Conservation (phyloP, 2,329 filamentous ascomycete genomes). For the Diaporthe ampelina region DNA sequence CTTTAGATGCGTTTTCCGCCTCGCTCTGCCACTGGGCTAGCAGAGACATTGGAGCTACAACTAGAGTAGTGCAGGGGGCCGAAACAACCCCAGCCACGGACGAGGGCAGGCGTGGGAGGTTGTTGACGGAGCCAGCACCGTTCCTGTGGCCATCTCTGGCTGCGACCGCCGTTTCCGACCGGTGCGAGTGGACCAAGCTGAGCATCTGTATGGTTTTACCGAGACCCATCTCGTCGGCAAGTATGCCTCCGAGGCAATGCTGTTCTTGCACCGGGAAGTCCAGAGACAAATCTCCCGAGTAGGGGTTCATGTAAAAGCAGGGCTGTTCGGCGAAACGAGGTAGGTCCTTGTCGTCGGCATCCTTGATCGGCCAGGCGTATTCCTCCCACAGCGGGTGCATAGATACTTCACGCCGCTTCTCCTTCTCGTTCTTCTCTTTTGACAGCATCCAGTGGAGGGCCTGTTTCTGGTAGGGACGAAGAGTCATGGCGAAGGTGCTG, state of each 20-base stretch:
- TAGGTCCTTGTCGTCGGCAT: constrained; percentile 85
- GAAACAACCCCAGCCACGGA: constrained; percentile 69
- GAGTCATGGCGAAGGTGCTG: constrained; percentile 82
- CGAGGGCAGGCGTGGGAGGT: constrained; percentile 73
- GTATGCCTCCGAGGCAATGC: constrained; percentile 90
- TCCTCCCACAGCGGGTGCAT: constrained; percentile 99
- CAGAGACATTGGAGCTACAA: constrained; percentile 96
- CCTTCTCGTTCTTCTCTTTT: constrained; percentile 87
- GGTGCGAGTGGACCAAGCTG: constrained; percentile 89
- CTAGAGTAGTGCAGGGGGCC: constrained; percentile 91
- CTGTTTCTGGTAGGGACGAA: constrained; percentile 96
- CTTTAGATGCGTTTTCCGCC: constrained; percentile 88
- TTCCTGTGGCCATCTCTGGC: constrained; percentile 50
- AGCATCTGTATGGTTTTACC: constrained; percentile 99
- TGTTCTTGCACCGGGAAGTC: constrained; percentile 95
- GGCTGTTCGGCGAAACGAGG: constrained; percentile 74
- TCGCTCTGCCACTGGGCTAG: constrained; percentile 98
- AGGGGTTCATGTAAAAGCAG: constrained; percentile 95
- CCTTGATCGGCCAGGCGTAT: constrained; percentile 89
- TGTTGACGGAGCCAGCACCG: constrained; percentile 63
- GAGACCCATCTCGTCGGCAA: constrained; percentile 97
- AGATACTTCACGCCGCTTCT: constrained; percentile 76
- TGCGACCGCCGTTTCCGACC: constrained; percentile 65
- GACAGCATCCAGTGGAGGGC: constrained; percentile 96
- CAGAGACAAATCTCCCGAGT: constrained; percentile 92